These are phyloP conservation scores for Trametes cubensis DNA, from an alignment of 768 basidiomycete genomes.

Conservation along the genomic window DNA sequence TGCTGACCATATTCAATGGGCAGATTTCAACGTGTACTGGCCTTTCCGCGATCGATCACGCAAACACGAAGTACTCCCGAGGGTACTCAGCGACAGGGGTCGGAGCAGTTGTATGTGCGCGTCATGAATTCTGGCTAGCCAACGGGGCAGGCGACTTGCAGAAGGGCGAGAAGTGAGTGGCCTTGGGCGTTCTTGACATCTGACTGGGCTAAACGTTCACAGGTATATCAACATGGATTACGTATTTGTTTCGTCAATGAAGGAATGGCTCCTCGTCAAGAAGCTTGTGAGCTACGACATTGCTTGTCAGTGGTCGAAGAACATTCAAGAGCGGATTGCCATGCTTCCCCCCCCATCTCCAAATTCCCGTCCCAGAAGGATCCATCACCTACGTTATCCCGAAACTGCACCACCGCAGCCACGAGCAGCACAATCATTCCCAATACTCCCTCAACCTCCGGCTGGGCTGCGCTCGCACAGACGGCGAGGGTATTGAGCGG, in stretches of 20 bases:
- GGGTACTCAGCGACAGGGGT: constrained; percentile 22
- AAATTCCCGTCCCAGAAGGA: background rate
- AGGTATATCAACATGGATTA: background rate
- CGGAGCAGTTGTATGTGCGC: constrained; percentile 19
- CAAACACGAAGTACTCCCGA: constrained; percentile 2
- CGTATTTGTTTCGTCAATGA: background rate
- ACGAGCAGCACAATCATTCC: constrained; percentile 29
- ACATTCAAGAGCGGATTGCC: constrained; percentile 27
- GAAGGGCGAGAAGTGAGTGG: constrained; percentile 28
- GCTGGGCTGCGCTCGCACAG: constrained; percentile 15
- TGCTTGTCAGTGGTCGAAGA: constrained; percentile 33
- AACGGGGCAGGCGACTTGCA: constrained; percentile 31
- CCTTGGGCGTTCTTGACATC: background rate
- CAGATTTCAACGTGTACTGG: constrained; percentile 3
- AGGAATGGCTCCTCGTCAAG: background rate
- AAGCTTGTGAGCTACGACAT: constrained; percentile 4
- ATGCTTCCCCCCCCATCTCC: constrained; percentile 6
- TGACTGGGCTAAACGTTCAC: background rate
- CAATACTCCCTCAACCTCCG: constrained; percentile 35
- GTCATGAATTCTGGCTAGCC: constrained; percentile 27
- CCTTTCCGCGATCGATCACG: background rate
- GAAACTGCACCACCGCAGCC: constrained; percentile 38
- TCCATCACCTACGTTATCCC: constrained; percentile 29
- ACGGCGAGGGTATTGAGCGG: constrained; percentile 32
- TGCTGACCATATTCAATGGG: too few species aligned